Base-by-base conservation (phyloP, 345 rosid species). In the Trapa bicornis region DNA sequence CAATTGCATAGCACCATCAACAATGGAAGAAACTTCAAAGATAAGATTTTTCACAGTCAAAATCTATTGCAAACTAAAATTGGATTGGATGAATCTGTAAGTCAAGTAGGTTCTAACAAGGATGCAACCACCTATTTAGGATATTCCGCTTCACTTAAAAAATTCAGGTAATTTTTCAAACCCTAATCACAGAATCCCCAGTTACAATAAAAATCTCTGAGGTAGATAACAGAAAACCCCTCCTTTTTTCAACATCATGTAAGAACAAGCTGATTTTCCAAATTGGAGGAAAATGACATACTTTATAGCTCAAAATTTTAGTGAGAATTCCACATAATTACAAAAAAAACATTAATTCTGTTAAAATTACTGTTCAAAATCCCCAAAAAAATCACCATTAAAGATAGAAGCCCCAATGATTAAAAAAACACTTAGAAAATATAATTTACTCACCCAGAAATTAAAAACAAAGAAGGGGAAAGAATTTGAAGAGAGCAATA, bases 281-380 rank as follows among this genome's bases (percentile, higher is more conserved):
- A 52, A 69, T 32, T 42, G 29, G 29, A 22, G 29, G 17, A 33
- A 64, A 47, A 47, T 60, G 36, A 57, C 32, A 8, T 29, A 36
- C 47, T 60, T 54, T 58, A 29, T 29, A 57, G 65, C 72, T 39
- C 65, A 65, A 74, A 71, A 33, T 33, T 70, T 53, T 47, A 35
- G 60, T 16, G n/a, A 11, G 17, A 68, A 66, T 57, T 56, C 16
- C 12, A 63, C 69, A 36, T 5, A 66, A 37, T 70, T 54, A 9
- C 54, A 14, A 47, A 56, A 15, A 65, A 66, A 66, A 53, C 0
- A 22, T 48, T 37, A 52, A 41, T 47, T 32, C 17, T 12, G 64
- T 70, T 42, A 14, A 6, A 71, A 56, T 41, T 65, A 71, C 57
- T 42, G 42, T 15, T 37, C 29, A 61, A 41, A 71, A 64, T 68